A percentile compares a stretch with the other conserved stretches of the same genome.
Conservation (phyloP, 179 eudicot genomes). For the Camellia oleifera region DNA sequence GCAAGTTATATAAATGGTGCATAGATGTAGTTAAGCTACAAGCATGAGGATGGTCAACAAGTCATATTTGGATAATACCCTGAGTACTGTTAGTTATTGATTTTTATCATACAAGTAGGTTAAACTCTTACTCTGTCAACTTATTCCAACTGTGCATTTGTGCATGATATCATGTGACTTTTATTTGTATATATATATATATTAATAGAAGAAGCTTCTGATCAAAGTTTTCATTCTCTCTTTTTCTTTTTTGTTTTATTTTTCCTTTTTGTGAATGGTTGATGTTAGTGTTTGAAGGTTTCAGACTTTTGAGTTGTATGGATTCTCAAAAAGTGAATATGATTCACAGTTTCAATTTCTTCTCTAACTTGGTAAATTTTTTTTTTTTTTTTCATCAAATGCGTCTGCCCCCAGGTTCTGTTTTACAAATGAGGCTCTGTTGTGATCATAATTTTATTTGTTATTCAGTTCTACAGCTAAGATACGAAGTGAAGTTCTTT, state of each 20-base stretch:
- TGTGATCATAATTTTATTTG: conserved; percentile 41
- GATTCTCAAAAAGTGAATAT: not conserved
- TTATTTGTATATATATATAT: not conserved
- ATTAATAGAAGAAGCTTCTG: not conserved
- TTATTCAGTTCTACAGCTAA: conserved; percentile 80
- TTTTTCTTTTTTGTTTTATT: too few species aligned
- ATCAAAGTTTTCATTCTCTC: not conserved
- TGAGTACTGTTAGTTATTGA: too few species aligned
- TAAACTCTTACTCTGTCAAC: not conserved
- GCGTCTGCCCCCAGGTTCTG: conserved; percentile 28
- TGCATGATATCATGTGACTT: not conserved
- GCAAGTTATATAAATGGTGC: not conserved
- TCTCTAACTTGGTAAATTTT: not conserved
- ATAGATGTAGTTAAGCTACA: not conserved
- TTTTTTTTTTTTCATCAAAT: conserved; percentile 8
- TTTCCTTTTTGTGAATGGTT: not conserved
- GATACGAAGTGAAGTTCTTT: conserved; percentile 92
- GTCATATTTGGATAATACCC: too few species aligned
- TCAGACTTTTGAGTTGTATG: not conserved
- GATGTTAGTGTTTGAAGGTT: not conserved
- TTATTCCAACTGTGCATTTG: not conserved
- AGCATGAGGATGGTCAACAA: not conserved
- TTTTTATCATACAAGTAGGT: too few species aligned
- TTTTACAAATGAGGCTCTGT: conserved; percentile 28
- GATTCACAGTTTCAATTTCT: not conserved